These are phyloP conservation scores for Arachnopeziza araneosa DNA, from an alignment of 2,329 filamentous ascomycete species.

Conservation along the genomic window DNA sequence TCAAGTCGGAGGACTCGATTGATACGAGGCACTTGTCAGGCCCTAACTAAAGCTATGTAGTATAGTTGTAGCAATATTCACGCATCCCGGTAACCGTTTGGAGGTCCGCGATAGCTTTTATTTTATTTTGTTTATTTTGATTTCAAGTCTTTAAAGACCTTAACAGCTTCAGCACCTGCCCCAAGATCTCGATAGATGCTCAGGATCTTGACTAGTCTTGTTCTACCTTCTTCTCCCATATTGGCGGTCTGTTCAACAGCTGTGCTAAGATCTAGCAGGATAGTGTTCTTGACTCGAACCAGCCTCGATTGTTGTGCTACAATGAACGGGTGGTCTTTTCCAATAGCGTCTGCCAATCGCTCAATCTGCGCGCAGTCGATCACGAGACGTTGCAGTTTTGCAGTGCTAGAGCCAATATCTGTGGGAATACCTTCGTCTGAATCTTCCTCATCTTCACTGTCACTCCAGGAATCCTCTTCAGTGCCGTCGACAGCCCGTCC, in stretches of 20 bases:
- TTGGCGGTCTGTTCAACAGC: slow-evolving; percentile 52
- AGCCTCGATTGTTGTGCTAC: slow-evolving; percentile 50
- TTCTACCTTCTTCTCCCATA: slow-evolving; percentile 33
- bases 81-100: slow-evolving; percentile 6
- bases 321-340: slow-evolving; percentile 57
- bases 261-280: slow-evolving; percentile 59
- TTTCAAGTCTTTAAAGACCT: slow-evolving; percentile 35
- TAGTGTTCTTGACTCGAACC: slow-evolving; percentile 51
- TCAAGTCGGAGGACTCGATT: slow-evolving; percentile 55
- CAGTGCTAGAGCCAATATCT: slow-evolving; percentile 26
- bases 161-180: slow-evolving; percentile 53
- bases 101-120: slow-evolving; percentile 42
- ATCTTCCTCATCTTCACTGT: slow-evolving; percentile 36
- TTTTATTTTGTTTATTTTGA: slow-evolving; percentile 10
- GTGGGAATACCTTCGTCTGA: slow-evolving; percentile 23
- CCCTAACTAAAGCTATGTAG: background rate
- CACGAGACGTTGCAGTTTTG: slow-evolving; percentile 47
- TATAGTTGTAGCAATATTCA: background rate
- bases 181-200: slow-evolving; percentile 57
- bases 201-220: slow-evolving; percentile 48
- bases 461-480: slow-evolving; percentile 28
- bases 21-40: background rate
- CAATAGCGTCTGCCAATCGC: slow-evolving; percentile 44
- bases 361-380: slow-evolving; percentile 52
- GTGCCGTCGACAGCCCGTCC: slow-evolving; percentile 23